A percentile compares a stretch with the other conserved stretches of the same genome.
phyloP scores from a whole-genome alignment of 371 early-diverging fungal genomes.

The Chytridiales sp. region DNA sequence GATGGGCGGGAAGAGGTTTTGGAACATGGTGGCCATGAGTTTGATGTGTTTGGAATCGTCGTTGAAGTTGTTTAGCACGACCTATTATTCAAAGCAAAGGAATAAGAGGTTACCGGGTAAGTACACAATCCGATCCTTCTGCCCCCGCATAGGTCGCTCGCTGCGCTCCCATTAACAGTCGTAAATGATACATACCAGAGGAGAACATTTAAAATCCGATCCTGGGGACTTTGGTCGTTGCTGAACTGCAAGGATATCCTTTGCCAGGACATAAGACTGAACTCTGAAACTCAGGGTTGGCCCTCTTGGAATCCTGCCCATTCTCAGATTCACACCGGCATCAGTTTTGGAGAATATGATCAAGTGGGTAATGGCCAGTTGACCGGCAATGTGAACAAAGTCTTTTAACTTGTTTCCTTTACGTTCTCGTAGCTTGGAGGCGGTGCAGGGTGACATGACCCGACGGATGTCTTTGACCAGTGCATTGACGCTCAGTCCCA shows the following conservation, averaged over 20 bases:
- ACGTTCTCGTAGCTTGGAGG: slow-evolving; percentile 76
- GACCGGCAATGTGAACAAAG: slow-evolving; percentile 86
- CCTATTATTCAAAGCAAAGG: slow-evolving; percentile 22
- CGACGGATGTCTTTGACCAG: slow-evolving; percentile 84
- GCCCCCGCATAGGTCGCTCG: too few species aligned
- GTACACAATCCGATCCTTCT: too few species aligned
- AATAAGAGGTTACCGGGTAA: slow-evolving; percentile 9
- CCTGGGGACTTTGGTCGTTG: slow-evolving; percentile 79
- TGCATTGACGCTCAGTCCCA: slow-evolving; percentile 60
- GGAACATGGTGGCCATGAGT: slow-evolving; percentile 90
- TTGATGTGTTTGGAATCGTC: slow-evolving; percentile 78
- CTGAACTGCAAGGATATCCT: slow-evolving; percentile 79
- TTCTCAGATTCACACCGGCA: slow-evolving; percentile 73
- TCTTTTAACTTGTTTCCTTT: slow-evolving; percentile 90
- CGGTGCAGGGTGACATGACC: slow-evolving; percentile 93
- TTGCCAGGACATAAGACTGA: slow-evolving; percentile 74
- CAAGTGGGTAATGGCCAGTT: slow-evolving; percentile 83
- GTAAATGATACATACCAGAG: slow-evolving; percentile 61
- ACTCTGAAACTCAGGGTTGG: slow-evolving; percentile 94
- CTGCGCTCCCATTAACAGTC: background rate
- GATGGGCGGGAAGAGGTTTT: slow-evolving; percentile 94
- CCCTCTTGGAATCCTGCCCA: slow-evolving; percentile 86
- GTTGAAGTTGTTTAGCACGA: slow-evolving; percentile 91
- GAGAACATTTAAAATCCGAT: slow-evolving; percentile 73
- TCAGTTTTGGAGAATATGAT: slow-evolving; percentile 86